Conservation (phyloP, 2,329 filamentous ascomycete species). For the Colletotrichum incanum region DNA sequence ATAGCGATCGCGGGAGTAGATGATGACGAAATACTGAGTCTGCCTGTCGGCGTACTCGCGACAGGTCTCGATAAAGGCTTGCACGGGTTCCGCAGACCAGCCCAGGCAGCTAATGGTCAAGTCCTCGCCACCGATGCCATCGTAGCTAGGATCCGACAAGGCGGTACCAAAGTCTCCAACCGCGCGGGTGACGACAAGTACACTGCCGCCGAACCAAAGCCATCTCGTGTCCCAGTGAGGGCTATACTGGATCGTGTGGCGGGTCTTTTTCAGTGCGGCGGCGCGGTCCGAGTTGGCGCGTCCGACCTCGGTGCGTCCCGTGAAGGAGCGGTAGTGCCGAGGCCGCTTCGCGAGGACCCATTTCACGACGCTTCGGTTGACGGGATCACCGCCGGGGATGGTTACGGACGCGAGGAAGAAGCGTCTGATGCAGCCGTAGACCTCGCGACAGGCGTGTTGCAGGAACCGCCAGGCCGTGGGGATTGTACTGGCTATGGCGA, state of each 20-base stretch:
- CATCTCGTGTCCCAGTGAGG: slow-evolving; percentile 62
- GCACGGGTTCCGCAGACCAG: slow-evolving; percentile 65
- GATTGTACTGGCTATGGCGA: slow-evolving; percentile 60
- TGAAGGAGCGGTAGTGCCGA: slow-evolving; percentile 59
- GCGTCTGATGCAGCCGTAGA: slow-evolving; percentile 57
- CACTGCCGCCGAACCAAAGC: slow-evolving; percentile 65
- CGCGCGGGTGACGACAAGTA: slow-evolving; percentile 63
- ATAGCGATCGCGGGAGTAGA: slow-evolving; percentile 62
- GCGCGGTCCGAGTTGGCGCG: slow-evolving; percentile 54
- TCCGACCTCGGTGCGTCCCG: slow-evolving; percentile 59
- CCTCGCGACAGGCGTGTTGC: slow-evolving; percentile 54
- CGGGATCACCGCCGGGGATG: slow-evolving; percentile 60
- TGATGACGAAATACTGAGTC: slow-evolving; percentile 65
- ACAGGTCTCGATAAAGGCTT: slow-evolving; percentile 60
- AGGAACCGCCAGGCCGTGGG: slow-evolving; percentile 59
- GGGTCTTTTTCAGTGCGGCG: slow-evolving; percentile 59
- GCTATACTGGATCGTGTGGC: slow-evolving; percentile 59
- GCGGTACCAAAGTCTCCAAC: slow-evolving; percentile 55
- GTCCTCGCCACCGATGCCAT: slow-evolving; percentile 63
- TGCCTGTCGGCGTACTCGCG: slow-evolving; percentile 65
- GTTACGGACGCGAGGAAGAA: slow-evolving; percentile 62
- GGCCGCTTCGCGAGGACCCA: slow-evolving; percentile 61
- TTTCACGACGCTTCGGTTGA: slow-evolving; percentile 61
- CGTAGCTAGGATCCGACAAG: slow-evolving; percentile 60
- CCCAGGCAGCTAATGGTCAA: slow-evolving; percentile 66